These are phyloP conservation scores for Beauveria caledonica DNA, from an alignment of 2,329 filamentous ascomycete genomes.

Conservation along the genomic window DNA sequence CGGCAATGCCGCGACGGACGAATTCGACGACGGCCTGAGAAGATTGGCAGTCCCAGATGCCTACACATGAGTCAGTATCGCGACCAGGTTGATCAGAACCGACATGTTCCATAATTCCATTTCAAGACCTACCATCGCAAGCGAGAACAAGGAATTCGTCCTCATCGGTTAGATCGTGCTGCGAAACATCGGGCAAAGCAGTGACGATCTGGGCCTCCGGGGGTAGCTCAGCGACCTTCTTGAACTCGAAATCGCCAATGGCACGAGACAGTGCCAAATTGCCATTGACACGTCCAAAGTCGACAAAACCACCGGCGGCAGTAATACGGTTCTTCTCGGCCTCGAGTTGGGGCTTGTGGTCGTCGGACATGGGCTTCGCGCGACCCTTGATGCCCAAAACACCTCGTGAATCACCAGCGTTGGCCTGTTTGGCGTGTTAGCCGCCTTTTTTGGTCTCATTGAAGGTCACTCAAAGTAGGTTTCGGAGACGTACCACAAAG, in stretches of 20 bases:
- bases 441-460: not conserved
- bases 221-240: conserved; percentile 93
- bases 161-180: conserved; percentile 83
- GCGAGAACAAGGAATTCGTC: conserved; percentile 94
- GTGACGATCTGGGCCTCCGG: conserved; percentile 99
- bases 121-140: conserved; percentile 65
- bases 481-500: conserved; percentile 69
- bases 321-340: conserved; percentile 94
- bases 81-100: not conserved
- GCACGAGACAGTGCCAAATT: conserved; percentile 94
- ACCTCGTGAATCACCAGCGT: conserved; percentile 91
- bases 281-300: conserved; percentile 96
- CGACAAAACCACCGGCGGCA: conserved; percentile 92
- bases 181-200: conserved; percentile 86
- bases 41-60: conserved; percentile 99
- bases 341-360: conserved; percentile 98
- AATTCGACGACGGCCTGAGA: conserved; percentile 97
- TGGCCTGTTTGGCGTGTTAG: conserved; percentile 54
- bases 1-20: conserved; percentile 89
- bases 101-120: not conserved
- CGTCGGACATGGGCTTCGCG: conserved; percentile 96
- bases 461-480: not conserved
- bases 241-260: conserved; percentile 99
- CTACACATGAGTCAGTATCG: conserved; percentile 39
- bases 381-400: conserved; percentile 94